Percentiles rank a stretch among this genome's conserved stretches.
These are phyloP conservation scores for Madurella mycetomatis DNA, from an alignment of 2,329 filamentous ascomycete genomes.

Conservation along the genomic window DNA sequence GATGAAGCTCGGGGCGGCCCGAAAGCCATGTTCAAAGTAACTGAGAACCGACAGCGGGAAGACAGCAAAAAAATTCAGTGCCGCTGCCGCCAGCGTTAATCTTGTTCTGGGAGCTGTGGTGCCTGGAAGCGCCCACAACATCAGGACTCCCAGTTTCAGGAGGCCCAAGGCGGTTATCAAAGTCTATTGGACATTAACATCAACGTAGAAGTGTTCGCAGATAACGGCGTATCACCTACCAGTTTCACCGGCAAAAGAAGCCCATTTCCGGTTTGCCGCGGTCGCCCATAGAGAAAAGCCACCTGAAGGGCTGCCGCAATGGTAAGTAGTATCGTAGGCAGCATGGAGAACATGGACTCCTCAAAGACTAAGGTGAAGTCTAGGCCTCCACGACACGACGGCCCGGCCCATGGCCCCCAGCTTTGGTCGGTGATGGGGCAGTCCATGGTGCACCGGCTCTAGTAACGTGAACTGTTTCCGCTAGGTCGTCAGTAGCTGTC, in stretches of 20 bases:
- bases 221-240: background rate
- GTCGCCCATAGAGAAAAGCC: slow-evolving; percentile 4
- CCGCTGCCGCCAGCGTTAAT: slow-evolving; percentile 7
- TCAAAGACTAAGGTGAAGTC: slow-evolving; percentile 14
- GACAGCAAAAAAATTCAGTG: slow-evolving; percentile 4
- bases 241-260: slow-evolving; percentile 5
- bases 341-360: slow-evolving; percentile 7
- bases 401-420: slow-evolving; percentile 9
- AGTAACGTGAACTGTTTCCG: no score
- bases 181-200: background rate
- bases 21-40: slow-evolving; percentile 9
- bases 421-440: slow-evolving; percentile 2
- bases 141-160: slow-evolving; percentile 5
- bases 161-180: slow-evolving; percentile 2
- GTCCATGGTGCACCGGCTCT: slow-evolving; percentile 2
- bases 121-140: slow-evolving; percentile 8
- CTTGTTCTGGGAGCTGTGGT: slow-evolving; percentile 5
- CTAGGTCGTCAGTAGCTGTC: no score
- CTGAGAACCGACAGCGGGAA: slow-evolving; percentile 5
- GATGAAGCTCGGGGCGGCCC: slow-evolving; percentile 8
- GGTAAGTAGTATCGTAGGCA: slow-evolving; percentile 3
- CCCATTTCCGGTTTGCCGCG: slow-evolving; percentile 1
- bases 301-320: slow-evolving; percentile 5
- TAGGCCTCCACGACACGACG: slow-evolving; percentile 6
- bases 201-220: no score